Percentiles rank a stretch among this genome's conserved stretches.
These are phyloP conservation scores for Carpinus fangiana DNA, from an alignment of 306 rosid species.

Conservation along the genomic window DNA sequence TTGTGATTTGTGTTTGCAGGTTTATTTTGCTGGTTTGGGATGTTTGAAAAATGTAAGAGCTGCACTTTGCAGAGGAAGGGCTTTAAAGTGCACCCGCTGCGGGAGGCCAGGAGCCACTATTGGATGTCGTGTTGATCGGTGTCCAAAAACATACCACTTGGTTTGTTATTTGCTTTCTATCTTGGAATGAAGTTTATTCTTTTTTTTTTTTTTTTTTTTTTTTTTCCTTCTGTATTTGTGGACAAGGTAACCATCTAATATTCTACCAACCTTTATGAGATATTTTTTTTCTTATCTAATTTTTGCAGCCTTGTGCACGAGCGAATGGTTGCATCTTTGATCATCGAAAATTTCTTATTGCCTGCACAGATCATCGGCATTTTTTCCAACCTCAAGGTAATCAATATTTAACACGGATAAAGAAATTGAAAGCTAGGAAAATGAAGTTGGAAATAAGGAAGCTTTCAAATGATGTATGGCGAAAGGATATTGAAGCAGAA, in stretches of 20 bases:
- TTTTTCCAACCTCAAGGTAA: slow-evolving; percentile 81
- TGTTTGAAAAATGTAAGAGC: slow-evolving; percentile 95
- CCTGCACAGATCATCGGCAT: slow-evolving; percentile 93
- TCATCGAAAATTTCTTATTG: slow-evolving; percentile 97
- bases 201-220: background rate
- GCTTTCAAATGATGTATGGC: slow-evolving; percentile 71
- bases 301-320: slow-evolving; percentile 94
- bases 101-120: slow-evolving; percentile 96
- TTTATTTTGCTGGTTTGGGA: slow-evolving; percentile 97
- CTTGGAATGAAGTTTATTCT: slow-evolving; percentile 15
- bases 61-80: slow-evolving; percentile 94
- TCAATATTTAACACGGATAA: slow-evolving; percentile 62
- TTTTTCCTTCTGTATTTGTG: slow-evolving; percentile 20
- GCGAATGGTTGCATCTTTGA: slow-evolving; percentile 93
- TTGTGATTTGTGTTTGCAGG: slow-evolving; percentile 60
- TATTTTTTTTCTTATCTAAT: slow-evolving; percentile 18
- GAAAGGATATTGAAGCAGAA: slow-evolving; percentile 88
- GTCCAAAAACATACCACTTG: slow-evolving; percentile 97
- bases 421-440: slow-evolving; percentile 82
- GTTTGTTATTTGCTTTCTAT: slow-evolving; percentile 46
- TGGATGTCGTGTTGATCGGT: slow-evolving; percentile 98
- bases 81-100: slow-evolving; percentile 92
- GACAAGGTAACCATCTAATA: slow-evolving; percentile 1
- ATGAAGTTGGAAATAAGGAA: slow-evolving; percentile 84
- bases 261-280: slow-evolving; percentile 17